Evolutionary conservation across 805 yeast species (phyloP).

Genomic region (Kodamaea neixiangensis): DNA sequence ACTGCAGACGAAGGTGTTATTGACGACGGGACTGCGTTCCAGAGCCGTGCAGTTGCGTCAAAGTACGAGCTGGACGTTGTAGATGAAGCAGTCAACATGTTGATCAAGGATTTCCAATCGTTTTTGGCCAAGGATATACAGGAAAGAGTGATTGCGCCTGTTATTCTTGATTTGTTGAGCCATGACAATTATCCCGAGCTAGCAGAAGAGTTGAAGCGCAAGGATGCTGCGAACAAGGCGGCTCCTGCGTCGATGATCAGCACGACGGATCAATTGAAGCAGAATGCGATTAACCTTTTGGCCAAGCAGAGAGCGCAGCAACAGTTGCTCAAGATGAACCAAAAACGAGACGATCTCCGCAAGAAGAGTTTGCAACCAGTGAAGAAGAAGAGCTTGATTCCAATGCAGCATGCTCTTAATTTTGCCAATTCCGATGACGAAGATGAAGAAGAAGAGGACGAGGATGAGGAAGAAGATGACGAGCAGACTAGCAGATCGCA

Average conservation of each 20-base stretch:
- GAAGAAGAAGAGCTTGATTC: constrained; percentile 43
- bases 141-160: constrained; percentile 71
- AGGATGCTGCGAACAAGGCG: constrained; percentile 23
- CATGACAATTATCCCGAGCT: constrained; percentile 59
- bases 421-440: constrained; percentile 38
- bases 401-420: constrained; percentile 58
- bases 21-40: constrained; percentile 17
- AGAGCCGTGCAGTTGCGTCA: constrained; percentile 9
- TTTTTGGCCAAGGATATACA: constrained; percentile 70
- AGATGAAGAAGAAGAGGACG: constrained; percentile 34
- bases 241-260: constrained; percentile 13
- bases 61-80: constrained; percentile 36
- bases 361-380: constrained; percentile 22
- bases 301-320: constrained; percentile 22
- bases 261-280: constrained; percentile 19
- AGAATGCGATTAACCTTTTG: constrained; percentile 28
- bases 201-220: constrained; percentile 35
- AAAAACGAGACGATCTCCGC: constrained; percentile 25
- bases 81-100: constrained; percentile 57
- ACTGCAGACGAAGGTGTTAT: constrained; percentile 11
- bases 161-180: constrained; percentile 59
- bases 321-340: constrained; percentile 14
- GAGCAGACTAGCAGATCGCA: constrained; percentile 23
- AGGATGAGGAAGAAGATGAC: constrained; percentile 35
- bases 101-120: constrained; percentile 63